Evolutionary conservation across 257 asterid species (phyloP).

Genomic region (Jacaranda mimosifolia): DNA sequence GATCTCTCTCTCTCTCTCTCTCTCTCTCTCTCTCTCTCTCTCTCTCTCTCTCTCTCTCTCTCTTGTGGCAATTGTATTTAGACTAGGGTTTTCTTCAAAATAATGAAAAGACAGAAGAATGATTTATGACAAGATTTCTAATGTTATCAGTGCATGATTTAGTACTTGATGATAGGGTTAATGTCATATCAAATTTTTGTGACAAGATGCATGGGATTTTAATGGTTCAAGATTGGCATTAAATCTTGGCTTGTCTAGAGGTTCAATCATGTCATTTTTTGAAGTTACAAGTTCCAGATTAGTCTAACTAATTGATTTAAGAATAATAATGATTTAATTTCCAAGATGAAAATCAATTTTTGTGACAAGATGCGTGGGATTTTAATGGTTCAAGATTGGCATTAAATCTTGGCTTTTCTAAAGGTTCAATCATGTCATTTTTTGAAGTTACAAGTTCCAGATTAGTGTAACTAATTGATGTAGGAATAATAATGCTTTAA

Average conservation of each 20-base stretch:
- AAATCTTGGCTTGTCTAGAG: not conserved
- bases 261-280: slow-evolving; percentile 3
- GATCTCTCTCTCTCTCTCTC: too few relatives aligned
- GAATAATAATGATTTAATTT: not conserved
- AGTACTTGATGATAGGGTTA: slow-evolving; percentile 6
- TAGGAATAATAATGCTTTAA: too few relatives aligned
- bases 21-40: too few relatives aligned
- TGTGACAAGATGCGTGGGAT: slow-evolving; percentile 7
- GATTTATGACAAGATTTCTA: not conserved
- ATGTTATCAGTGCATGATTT: not conserved
- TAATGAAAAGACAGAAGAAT: not conserved
- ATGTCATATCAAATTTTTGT: slow-evolving; percentile 27
- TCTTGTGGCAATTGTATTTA: not conserved
- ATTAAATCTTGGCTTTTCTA: not conserved
- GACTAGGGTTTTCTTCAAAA: slow-evolving; percentile 8
- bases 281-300: not conserved
- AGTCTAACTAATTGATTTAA: not conserved
- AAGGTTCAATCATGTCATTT: slow-evolving; percentile 4
- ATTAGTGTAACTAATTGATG: not conserved
- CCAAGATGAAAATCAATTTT: slow-evolving; percentile 22
- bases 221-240: not conserved
- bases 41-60: too few relatives aligned
- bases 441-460: not conserved
- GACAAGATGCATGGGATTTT: not conserved
- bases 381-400: not conserved